phyloP scores from a whole-genome alignment of 495 filamentous ascomycete genomes.

The Penicillium angulare region DNA sequence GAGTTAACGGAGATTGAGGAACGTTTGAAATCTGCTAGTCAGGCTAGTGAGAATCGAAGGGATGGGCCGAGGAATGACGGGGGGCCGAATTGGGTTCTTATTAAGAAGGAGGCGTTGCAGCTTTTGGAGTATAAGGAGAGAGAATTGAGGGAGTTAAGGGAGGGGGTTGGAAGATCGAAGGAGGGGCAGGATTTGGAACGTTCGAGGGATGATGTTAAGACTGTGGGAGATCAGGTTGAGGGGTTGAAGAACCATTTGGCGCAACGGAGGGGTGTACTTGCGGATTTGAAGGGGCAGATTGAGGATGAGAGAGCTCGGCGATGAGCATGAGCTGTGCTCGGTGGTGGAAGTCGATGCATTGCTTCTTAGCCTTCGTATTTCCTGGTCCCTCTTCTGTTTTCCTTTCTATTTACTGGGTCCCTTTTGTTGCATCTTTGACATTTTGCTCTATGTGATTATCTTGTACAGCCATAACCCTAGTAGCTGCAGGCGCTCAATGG shows the following conservation, averaged over 20 bases:
- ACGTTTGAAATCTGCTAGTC: slow-evolving; percentile 75
- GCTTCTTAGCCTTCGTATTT: too few relatives aligned
- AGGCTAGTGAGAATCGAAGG: slow-evolving; percentile 55
- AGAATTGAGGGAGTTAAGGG: slow-evolving; percentile 45
- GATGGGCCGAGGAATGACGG: slow-evolving; percentile 57
- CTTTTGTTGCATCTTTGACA: slow-evolving; percentile 17
- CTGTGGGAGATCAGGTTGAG: slow-evolving; percentile 53
- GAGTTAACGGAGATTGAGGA: slow-evolving; percentile 84
- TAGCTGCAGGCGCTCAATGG: slow-evolving; percentile 40
- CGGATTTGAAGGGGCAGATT: slow-evolving; percentile 45
- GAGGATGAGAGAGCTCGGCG: slow-evolving; percentile 45
- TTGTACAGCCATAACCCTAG: slow-evolving; percentile 39
- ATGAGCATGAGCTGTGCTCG: slow-evolving; percentile 18
- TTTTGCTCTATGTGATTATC: slow-evolving; percentile 8
- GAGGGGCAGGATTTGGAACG: slow-evolving; percentile 43
- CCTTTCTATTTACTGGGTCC: slow-evolving; percentile 4
- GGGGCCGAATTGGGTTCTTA: slow-evolving; percentile 61
- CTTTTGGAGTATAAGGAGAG: slow-evolving; percentile 62
- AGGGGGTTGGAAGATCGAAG: slow-evolving; percentile 44
- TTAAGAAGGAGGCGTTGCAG: slow-evolving; percentile 91
- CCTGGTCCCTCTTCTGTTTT: slow-evolving; percentile 5
- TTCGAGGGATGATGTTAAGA: slow-evolving; percentile 44
- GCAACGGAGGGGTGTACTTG: slow-evolving; percentile 40
- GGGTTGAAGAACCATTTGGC: slow-evolving; percentile 50
- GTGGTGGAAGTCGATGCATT: too few relatives aligned